Evolutionary conservation across 495 filamentous ascomycete genomes (phyloP), one percentile per base, ranked within the genome.

Genomic region (Penicillium cosmopolitanum): DNA sequence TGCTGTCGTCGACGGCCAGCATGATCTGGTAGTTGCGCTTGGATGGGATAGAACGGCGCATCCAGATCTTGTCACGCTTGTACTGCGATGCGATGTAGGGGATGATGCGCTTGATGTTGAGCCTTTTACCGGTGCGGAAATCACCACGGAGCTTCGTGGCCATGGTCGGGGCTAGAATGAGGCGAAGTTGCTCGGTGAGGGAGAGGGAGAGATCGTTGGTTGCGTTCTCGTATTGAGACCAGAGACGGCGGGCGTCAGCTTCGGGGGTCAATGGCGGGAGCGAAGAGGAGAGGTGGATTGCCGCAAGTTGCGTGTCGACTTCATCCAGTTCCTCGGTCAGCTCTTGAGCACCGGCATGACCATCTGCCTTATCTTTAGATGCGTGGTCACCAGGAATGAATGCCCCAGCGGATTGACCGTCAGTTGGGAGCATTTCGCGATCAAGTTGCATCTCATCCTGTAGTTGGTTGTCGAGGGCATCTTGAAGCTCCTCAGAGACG

Each of bases 41-140:
- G 51, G 86, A 91, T 3, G 96, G 96, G 52, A 94, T 87, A 12
- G 87, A 88, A 51, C 96, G 86, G 10, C 96, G 87, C 90, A 98
- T 96, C 96, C 96, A 99, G 75, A 99, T 99, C 78, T 98, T 98
- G 83, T 99, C 96, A 58, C 94, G 90, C 83, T 96, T 97, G 83
- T 96, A 99, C 61, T 88, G 85, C 3, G 91, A 96, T 4, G 96
- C 96, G 62, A 99, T 98, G 77, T 98, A 99, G 0, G 96, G 94
- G 63, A 99, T 98, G 74, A 99, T 99, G 50, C 93, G 90, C 72
- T 96, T 97, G 78, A 99, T 96, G 75, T 98, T 98, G 64, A 99
- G 90, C 1, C 96, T 90, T 71, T 99, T 98, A 53, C 96, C 96
- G 0, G 96, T 98, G 66, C 94, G 90, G 82, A 95, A 98, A 71